Conservation (phyloP, 225 moss, liverwort and hornwort genomes). For the Climacium dendroides region DNA sequence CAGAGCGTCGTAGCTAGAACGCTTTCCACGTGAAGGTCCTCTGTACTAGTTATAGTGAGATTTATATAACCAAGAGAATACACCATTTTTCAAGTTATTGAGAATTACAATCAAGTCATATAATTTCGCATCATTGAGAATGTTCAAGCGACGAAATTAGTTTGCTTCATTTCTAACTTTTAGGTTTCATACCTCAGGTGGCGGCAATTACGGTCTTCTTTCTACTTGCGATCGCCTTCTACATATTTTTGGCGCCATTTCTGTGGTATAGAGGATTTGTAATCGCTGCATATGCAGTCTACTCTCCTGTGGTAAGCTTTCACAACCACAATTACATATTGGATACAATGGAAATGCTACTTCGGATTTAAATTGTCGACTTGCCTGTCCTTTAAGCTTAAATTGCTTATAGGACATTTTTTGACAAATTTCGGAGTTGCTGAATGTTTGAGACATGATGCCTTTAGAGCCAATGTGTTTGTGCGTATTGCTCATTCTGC, state of each 20-base stretch:
- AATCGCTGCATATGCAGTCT: constrained; percentile 51
- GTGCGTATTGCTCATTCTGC: not conserved
- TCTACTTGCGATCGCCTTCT: constrained; percentile 69
- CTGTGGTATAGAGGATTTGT: constrained; percentile 57
- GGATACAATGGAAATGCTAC: not conserved
- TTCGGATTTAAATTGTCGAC: not conserved
- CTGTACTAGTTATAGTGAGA: not conserved
- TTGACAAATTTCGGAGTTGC: not conserved
- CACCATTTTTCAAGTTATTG: not conserved
- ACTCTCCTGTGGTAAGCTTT: constrained; percentile 62
- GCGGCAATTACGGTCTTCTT: constrained; percentile 98
- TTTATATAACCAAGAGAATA: not conserved
- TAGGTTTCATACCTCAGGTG: constrained; percentile 37
- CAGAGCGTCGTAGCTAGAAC: not conserved
- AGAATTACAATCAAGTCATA: not conserved
- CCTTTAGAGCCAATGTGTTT: not conserved
- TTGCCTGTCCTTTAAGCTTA: not conserved
- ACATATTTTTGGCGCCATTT: constrained; percentile 83
- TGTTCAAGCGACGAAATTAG: not conserved
- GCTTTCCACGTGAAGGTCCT: not conserved
- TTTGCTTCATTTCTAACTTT: not conserved
- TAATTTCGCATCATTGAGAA: not conserved
- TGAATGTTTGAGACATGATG: not conserved
- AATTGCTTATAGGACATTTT: not conserved
- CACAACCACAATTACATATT: not conserved